phyloP scores from a whole-genome alignment of 805 yeast genomes.

The Lipomyces yamanashiensis region DNA sequence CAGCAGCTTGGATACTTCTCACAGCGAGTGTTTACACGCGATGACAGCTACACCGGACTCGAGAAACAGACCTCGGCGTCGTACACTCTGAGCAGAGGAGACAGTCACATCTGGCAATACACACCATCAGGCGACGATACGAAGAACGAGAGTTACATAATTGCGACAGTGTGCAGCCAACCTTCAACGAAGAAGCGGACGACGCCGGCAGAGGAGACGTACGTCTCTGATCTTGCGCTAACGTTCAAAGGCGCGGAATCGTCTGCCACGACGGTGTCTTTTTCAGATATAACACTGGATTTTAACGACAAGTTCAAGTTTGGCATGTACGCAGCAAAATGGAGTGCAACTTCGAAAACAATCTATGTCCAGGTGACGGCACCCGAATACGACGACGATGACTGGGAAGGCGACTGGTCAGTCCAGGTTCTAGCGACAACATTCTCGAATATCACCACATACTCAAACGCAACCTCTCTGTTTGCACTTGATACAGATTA shows the following conservation, averaged over 20 bases:
- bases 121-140: not conserved
- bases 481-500: constrained; percentile 23
- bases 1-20: not conserved
- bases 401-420: constrained; percentile 26
- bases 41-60: constrained; percentile 2
- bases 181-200: not conserved
- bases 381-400: constrained; percentile 13
- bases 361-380: constrained; percentile 8
- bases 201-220: not conserved
- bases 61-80: not conserved
- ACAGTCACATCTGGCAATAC: not conserved
- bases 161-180: constrained; percentile 4
- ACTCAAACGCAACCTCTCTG: not conserved
- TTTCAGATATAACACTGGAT: not conserved
- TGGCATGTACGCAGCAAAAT: not conserved
- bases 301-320: not conserved
- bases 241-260: not conserved
- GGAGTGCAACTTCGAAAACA: constrained; percentile 1
- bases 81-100: not conserved
- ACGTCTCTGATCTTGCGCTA: constrained; percentile 6
- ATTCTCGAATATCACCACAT: not conserved
- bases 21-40: not conserved
- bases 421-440: constrained; percentile 18
- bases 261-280: not conserved
- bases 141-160: not conserved